These are phyloP conservation scores for Globisporangium paroecandrum DNA, from an alignment of 352 stramenopile genomes.

Conservation along the genomic window DNA sequence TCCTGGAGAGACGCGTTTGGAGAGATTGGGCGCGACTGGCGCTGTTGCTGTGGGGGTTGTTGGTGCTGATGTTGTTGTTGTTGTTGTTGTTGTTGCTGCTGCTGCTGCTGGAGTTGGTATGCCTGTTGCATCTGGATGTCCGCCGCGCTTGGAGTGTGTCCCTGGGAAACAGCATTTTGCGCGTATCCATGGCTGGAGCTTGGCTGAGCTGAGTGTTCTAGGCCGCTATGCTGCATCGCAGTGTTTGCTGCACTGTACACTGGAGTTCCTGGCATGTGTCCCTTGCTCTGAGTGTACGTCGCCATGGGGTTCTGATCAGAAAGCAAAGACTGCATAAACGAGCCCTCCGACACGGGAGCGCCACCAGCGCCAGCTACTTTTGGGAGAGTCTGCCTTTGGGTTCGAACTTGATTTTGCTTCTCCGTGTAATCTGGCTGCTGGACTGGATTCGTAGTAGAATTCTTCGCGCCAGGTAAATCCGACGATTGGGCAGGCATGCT, in stretches of 20 bases:
- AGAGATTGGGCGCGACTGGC: conserved; percentile 19
- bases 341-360: conserved; percentile 19
- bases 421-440: not conserved
- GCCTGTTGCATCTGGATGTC: conserved; percentile 19
- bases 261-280: conserved; percentile 2
- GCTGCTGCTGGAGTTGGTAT: conserved; percentile 25
- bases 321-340: conserved; percentile 42
- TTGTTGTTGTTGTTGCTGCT: conserved; percentile 21
- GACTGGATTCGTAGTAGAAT: not conserved
- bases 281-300: conserved; percentile 17
- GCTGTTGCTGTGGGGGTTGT: conserved; percentile 28
- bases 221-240: conserved; percentile 13
- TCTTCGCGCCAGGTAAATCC: not conserved
- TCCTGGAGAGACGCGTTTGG: conserved; percentile 38
- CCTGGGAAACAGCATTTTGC: conserved; percentile 3
- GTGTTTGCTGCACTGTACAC: conserved; percentile 4
- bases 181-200: conserved; percentile 10
- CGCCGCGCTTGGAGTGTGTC: conserved; percentile 5
- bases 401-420: conserved; percentile 9
- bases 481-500: not conserved
- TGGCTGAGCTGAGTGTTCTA: not conserved
- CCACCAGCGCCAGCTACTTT: conserved; percentile 7
- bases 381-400: conserved; percentile 10
- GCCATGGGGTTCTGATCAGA: conserved; percentile 23
- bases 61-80: conserved; percentile 28